Percentiles rank a stretch among this genome's conserved stretches.
Conservation (phyloP, 495 filamentous ascomycete genomes). For the Lasiosphaeris hirsuta region DNA sequence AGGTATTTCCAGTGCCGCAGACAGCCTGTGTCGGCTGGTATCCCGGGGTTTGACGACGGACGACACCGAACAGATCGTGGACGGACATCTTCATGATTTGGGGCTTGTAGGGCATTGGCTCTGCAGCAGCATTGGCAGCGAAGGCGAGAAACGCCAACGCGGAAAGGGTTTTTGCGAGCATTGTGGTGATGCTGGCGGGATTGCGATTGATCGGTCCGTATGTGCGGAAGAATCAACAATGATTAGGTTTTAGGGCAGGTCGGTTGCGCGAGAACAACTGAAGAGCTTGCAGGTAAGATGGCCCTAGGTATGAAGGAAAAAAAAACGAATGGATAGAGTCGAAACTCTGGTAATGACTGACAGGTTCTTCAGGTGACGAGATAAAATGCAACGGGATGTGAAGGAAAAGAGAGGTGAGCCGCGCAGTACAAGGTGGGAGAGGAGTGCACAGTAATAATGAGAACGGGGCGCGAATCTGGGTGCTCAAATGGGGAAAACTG, state of each 20-base stretch:
- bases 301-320: conserved; percentile 11
- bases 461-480: conserved; percentile 16
- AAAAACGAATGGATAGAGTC: conserved; percentile 35
- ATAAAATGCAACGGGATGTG: conserved; percentile 14
- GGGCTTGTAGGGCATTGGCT: conserved; percentile 43
- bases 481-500: neutral
- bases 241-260: no score
- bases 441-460: conserved; percentile 10
- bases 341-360: conserved; percentile 32
- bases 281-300: neutral
- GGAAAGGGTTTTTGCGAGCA: conserved; percentile 39
- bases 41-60: conserved; percentile 35
- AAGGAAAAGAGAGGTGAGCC: conserved; percentile 14
- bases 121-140: conserved; percentile 35
- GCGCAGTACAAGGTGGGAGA: conserved; percentile 1
- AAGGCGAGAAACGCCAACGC: conserved; percentile 40
- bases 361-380: conserved; percentile 22
- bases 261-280: neutral
- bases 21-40: conserved; percentile 42
- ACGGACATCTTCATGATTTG: conserved; percentile 37
- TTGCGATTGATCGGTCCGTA: neutral
- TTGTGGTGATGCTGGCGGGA: conserved; percentile 23
- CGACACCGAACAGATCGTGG: conserved; percentile 38
- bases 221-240: neutral
- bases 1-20: conserved; percentile 41